Percentiles rank a stretch among this genome's conserved stretches.
Conservation (phyloP, 2,329 filamentous ascomycete species). For the Aspergillus pseudotamarii region DNA sequence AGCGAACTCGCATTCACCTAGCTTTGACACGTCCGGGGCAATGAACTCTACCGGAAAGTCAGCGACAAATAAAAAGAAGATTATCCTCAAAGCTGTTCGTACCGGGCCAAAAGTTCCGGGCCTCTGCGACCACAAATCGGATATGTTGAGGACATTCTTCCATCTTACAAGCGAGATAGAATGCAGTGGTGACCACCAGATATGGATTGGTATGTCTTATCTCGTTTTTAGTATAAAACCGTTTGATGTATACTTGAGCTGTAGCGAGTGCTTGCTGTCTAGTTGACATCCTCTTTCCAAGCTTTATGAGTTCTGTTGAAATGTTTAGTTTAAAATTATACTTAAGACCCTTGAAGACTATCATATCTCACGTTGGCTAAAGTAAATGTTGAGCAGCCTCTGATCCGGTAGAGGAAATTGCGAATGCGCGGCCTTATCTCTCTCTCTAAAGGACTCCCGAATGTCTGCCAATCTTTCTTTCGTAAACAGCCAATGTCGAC, state of each 20-base stretch:
- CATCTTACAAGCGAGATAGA: constrained; percentile 97
- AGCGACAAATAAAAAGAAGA: constrained; percentile 12
- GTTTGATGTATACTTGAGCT: constrained; percentile 89
- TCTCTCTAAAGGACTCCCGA: constrained; percentile 75
- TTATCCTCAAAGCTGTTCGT: constrained; percentile 24
- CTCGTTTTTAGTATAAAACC: constrained; percentile 89
- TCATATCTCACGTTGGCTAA: constrained; percentile 73
- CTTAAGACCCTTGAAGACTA: not conserved
- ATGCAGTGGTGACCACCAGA: constrained; percentile 85
- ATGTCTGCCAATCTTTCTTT: constrained; percentile 76
- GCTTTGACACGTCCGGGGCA: constrained; percentile 74
- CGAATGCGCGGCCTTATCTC: constrained; percentile 72
- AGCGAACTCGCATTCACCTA: constrained; percentile 92
- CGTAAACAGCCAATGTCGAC: constrained; percentile 86
- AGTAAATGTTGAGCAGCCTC: constrained; percentile 84
- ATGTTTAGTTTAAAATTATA: constrained; percentile 7
- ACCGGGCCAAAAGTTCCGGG: constrained; percentile 80
- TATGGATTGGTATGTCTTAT: constrained; percentile 93
- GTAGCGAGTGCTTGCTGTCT: constrained; percentile 93
- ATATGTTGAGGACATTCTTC: constrained; percentile 98
- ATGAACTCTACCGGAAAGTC: constrained; percentile 60
- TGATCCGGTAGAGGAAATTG: constrained; percentile 81
- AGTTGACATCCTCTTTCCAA: constrained; percentile 80
- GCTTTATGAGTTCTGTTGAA: constrained; percentile 70
- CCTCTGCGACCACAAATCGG: constrained; percentile 82